These are phyloP conservation scores for Fusarium chaquense DNA, from an alignment of 2,329 filamentous ascomycete species.

Conservation along the genomic window DNA sequence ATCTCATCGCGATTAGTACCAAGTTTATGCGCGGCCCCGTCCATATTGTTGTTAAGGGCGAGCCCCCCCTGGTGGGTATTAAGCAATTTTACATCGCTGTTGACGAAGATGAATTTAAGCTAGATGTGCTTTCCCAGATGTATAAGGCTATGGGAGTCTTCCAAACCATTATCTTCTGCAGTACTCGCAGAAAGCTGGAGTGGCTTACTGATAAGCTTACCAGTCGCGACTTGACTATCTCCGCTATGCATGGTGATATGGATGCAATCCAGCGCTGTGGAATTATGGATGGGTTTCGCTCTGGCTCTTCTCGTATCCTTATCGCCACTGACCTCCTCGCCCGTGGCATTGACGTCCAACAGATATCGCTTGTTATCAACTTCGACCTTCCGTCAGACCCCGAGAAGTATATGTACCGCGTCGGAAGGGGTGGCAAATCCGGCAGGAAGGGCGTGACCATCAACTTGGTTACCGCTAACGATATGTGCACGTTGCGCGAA, in stretches of 20 bases:
- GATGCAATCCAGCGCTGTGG: slow-evolving; percentile 96
- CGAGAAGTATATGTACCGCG: slow-evolving; percentile 99
- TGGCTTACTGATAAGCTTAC: slow-evolving; percentile 99
- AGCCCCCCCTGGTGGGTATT: slow-evolving; percentile 99
- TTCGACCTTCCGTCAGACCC: slow-evolving; percentile 99
- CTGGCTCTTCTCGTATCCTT: slow-evolving; percentile 96
- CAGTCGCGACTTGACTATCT: slow-evolving; percentile 98
- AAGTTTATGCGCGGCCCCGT: slow-evolving; percentile 99
- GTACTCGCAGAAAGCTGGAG: slow-evolving; percentile 99
- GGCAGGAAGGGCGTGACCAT: slow-evolving; percentile 99
- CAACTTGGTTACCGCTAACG: slow-evolving; percentile 99
- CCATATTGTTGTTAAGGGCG: slow-evolving; percentile 98
- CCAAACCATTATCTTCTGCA: slow-evolving; percentile 99
- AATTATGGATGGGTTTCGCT: slow-evolving; percentile 99
- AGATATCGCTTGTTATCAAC: slow-evolving; percentile 99
- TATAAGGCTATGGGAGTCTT: slow-evolving; percentile 99
- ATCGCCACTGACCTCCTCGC: slow-evolving; percentile 98
- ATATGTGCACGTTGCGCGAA: slow-evolving; percentile 99
- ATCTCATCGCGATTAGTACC: slow-evolving; percentile 98
- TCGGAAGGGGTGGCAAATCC: slow-evolving; percentile 99
- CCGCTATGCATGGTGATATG: slow-evolving; percentile 99
- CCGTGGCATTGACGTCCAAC: slow-evolving; percentile 99
- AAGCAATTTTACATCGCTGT: slow-evolving; percentile 99
- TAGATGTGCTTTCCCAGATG: slow-evolving; percentile 97
- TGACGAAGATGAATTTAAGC: slow-evolving; percentile 99